Percentiles rank a stretch among this genome's conserved stretches.
Conservation (phyloP, 2,329 filamentous ascomycete species). For the Aspergillus calidoustus region DNA sequence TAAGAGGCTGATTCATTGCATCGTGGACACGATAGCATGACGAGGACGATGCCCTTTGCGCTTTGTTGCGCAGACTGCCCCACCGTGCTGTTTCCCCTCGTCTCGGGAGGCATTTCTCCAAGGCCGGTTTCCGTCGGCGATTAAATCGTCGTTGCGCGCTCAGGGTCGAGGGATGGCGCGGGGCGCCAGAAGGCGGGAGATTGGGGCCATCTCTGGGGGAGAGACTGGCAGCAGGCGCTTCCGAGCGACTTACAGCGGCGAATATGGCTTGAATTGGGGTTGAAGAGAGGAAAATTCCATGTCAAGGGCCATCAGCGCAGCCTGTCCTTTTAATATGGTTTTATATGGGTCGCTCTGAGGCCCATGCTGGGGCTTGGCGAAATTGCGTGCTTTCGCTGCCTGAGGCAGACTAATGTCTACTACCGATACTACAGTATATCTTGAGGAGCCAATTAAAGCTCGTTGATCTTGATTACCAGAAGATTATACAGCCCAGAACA, state of each 20-base stretch:
- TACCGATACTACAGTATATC: neutral
- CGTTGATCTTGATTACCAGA: too few relatives aligned
- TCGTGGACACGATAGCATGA: neutral
- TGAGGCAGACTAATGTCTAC: neutral
- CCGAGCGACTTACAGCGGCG: neutral
- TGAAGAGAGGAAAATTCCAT: conserved; percentile 14
- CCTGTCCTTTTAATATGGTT: conserved; percentile 36
- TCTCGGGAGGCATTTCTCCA: conserved; percentile 1
- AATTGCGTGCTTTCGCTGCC: conserved; percentile 39
- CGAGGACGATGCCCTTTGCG: neutral
- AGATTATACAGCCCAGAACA: conserved; percentile 44
- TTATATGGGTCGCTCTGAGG: conserved; percentile 33
- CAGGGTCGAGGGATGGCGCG: conserved; percentile 3
- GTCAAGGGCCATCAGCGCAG: conserved; percentile 24
- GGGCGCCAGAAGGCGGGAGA: neutral
- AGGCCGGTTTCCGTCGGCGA: conserved; percentile 27
- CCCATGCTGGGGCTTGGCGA: conserved; percentile 34
- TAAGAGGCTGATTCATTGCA: conserved; percentile 10
- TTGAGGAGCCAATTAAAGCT: neutral
- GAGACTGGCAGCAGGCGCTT: neutral
- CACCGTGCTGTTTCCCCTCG: conserved; percentile 1
- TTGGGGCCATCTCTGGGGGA: neutral
- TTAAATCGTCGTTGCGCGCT: conserved; percentile 15
- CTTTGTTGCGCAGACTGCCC: conserved; percentile 9
- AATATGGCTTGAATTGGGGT: neutral